Base-by-base conservation (phyloP, 306 rosid genomes). In the Crotalaria pallida region DNA sequence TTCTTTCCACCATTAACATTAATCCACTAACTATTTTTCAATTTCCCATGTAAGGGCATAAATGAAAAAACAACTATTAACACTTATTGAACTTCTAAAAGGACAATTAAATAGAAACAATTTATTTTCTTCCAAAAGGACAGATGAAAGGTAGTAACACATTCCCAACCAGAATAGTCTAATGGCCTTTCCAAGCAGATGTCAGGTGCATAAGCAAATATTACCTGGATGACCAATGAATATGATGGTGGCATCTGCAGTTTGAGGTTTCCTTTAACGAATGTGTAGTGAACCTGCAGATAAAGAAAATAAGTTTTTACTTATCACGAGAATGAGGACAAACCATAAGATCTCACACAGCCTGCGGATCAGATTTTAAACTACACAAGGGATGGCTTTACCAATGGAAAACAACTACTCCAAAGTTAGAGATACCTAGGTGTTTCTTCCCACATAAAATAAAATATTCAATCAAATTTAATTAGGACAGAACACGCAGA, bases 221-320 rank as follows among this genome's bases (percentile, higher is more conserved):
- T 43, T 87, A 94, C 98, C 97, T 94, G 98, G 78, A 94, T 94
- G 68, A 87, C 87, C 38, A 84, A 79, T 17, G 98, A 88, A 75
- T 88, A 91, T 17, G 79, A 58, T 11, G 97, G 88, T 19, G 95
- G 98, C 96, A 81, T 85, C 74, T 84, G 86, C 81, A 94, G 86
- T 76, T 83, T 80, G 81, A 85, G 64, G 73, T 72, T 80, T 44
- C 98, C 96, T 77, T 87, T 90, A 45, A 80, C 79, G 48, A 90
- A 90, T 59, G 97, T 94, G 76, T 90, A 90, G 69, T 72, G 88
- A 69, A 88, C 92, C 98, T 90, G 80, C 53, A 70, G 48, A 55
- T 55, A 22, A 63, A 65, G 23, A 29, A 53, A 57, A 68, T 1
- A 31, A 18, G 33, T 64, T 21, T 64, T 21, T 24, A 47, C 67